Evolutionary conservation across 441 rosid genomes (phyloP).

Genomic region (Francoa sonchifolia): DNA sequence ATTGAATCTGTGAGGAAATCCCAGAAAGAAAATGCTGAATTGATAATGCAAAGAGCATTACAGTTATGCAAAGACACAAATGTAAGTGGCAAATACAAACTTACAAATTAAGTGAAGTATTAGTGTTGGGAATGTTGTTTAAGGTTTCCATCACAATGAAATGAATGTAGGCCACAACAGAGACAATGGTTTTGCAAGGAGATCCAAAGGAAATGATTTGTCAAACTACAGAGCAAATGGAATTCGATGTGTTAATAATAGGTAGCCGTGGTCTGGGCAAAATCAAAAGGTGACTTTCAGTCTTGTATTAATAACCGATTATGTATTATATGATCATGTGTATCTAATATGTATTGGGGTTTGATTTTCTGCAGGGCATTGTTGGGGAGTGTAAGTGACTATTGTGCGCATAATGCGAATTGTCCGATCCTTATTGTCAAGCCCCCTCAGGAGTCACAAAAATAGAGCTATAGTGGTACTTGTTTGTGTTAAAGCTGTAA

Average conservation of each 20-base stretch:
- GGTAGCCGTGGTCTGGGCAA: slow-evolving; percentile 78
- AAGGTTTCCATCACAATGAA: too few relatives aligned
- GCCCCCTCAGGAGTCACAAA: slow-evolving; percentile 49
- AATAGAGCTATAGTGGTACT: too few relatives aligned
- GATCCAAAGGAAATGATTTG: slow-evolving; percentile 71
- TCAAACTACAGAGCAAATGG: slow-evolving; percentile 49
- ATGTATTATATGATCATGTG: too few relatives aligned
- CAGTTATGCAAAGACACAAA: slow-evolving; percentile 32
- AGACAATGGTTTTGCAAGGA: slow-evolving; percentile 44
- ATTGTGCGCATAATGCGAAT: slow-evolving; percentile 51
- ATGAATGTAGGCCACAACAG: slow-evolving; percentile 53
- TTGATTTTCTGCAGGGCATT: too few relatives aligned
- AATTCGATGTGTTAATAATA: slow-evolving; percentile 48
- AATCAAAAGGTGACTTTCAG: too few relatives aligned
- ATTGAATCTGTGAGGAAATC: slow-evolving; percentile 41
- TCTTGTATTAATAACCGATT: too few relatives aligned
- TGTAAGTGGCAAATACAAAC: slow-evolving; percentile 18
- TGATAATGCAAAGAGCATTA: slow-evolving; percentile 35
- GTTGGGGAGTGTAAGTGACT: slow-evolving; percentile 70
- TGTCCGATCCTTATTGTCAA: slow-evolving; percentile 61
- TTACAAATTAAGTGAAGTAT: too few relatives aligned
- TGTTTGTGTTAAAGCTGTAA: too few relatives aligned
- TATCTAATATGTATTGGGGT: too few relatives aligned
- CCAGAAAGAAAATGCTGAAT: slow-evolving; percentile 34
- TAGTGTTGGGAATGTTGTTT: too few relatives aligned